Evolutionary conservation across 768 basidiomycete genomes (phyloP), one percentile per base, ranked within the genome.

Genomic region (Lanmaoa rubissima): DNA sequence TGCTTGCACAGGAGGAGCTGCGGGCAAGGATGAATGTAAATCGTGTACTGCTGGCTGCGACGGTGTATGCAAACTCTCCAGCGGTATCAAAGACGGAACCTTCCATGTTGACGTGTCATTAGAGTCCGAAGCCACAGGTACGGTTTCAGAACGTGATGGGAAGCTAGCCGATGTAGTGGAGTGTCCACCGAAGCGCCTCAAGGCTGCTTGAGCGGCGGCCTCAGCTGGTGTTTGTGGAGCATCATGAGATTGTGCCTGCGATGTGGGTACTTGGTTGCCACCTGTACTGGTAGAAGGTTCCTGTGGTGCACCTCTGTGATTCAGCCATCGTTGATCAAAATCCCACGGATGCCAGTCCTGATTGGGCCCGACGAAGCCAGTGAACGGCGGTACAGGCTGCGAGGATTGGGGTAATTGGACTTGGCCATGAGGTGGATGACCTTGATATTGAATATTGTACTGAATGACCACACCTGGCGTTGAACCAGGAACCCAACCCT

Each of bases 271-370:
- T 28, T 58, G 58, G 32, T 49, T 44, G 21, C 26, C n/a, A 24
- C 43, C n/a, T 26, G 35, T 50, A 38, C 39, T 28, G 9, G 19
- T 39, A 41, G 64, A 54, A 32, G 59, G 42, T 41, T 63, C 68
- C 28, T 44, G 62, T 40, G 39, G 38, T 34, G 39, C 38, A 17
- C 32, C 39, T 40, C 65, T 49, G 32, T 53, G 65, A 50, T 65
- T 58, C 28, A 70, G 62, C 65, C 66, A 70, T 43, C 69, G 73
- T 8, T 64, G 74, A 49, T 74, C 75, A 34, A 70, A 67, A 41
- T 79, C 80, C 87, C 86, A 89, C 24, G 78, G 79, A 54, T 83
- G 83, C 84, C 86, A 88, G n/a, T 72, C 77, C 19, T 81, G 82
- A 36, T 79, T 80, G 10, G 86, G 87, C 10, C 85, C 86, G 39